Evolutionary conservation across 2,329 filamentous ascomycete species (phyloP).

Genomic region (Acephala macrosclerotiorum): DNA sequence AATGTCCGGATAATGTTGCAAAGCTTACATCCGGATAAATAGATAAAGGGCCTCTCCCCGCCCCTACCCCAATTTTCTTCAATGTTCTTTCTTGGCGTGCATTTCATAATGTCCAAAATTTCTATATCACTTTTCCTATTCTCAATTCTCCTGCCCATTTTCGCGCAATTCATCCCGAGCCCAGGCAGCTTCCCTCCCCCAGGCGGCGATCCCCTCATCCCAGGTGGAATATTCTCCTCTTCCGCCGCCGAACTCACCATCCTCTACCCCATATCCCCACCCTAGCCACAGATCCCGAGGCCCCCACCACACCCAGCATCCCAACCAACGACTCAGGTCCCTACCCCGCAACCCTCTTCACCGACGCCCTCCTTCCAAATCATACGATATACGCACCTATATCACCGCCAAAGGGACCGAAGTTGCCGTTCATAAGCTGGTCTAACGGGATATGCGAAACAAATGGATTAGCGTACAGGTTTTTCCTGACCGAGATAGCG

Average conservation of each 20-base stretch:
- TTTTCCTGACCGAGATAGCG: no score
- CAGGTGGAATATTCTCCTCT: not conserved
- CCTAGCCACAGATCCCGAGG: not conserved
- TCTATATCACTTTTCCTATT: not conserved
- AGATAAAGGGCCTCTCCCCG: no score
- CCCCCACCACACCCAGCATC: not conserved
- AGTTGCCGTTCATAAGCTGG: not conserved
- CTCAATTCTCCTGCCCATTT: not conserved
- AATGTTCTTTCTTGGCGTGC: no score
- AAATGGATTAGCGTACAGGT: not conserved
- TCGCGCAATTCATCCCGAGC: not conserved
- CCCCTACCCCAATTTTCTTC: no score
- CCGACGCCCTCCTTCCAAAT: not conserved
- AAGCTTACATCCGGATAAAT: no score
- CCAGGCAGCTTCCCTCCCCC: not conserved
- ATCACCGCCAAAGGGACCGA: no score
- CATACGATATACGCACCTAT: not conserved
- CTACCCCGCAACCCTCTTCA: not conserved
- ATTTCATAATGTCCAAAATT: not conserved
- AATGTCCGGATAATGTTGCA: no score
- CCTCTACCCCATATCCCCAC: not conserved
- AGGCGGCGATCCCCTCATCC: not conserved
- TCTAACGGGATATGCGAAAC: not conserved
- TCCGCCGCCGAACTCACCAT: not conserved
- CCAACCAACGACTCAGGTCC: not conserved